Evolutionary conservation across 1,284 basidiomycete genomes (phyloP).

Genomic region (Athelia psychrophila): DNA sequence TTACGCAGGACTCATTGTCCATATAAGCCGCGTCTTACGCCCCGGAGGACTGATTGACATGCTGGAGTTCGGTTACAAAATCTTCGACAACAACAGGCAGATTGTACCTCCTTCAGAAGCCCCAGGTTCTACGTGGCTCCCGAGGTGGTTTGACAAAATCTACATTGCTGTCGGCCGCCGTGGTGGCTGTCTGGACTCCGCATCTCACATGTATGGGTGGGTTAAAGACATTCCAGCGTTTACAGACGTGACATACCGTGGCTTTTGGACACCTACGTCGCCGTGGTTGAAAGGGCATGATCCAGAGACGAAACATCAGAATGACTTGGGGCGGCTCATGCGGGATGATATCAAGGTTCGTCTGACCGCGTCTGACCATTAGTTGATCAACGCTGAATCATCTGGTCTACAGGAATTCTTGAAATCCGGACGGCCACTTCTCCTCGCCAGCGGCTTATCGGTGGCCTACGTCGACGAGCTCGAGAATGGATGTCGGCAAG

Average conservation of each 20-base stretch:
- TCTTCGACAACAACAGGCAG: not conserved
- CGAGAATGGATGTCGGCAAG: constrained; percentile 44
- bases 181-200: constrained; percentile 63
- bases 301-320: constrained; percentile 18
- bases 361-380: not conserved
- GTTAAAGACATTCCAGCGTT: constrained; percentile 47
- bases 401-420: constrained; percentile 51
- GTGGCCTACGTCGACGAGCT: constrained; percentile 50
- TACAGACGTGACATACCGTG: constrained; percentile 56
- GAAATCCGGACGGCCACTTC: constrained; percentile 59
- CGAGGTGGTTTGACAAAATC: constrained; percentile 58
- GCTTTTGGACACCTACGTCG: constrained; percentile 21
- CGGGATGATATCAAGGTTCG: constrained; percentile 37
- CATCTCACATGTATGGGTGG: constrained; percentile 53
- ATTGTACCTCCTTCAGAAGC: not conserved
- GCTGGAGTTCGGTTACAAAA: not conserved
- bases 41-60: not conserved
- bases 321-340: constrained; percentile 28
- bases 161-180: constrained; percentile 46
- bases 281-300: too few relatives aligned
- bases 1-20: not conserved
- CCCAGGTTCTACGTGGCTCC: constrained; percentile 20
- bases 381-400: not conserved
- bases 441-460: constrained; percentile 59
- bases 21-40: not conserved